Evolutionary conservation across 441 rosid genomes (phyloP).

Genomic region (Brassica balearica): DNA sequence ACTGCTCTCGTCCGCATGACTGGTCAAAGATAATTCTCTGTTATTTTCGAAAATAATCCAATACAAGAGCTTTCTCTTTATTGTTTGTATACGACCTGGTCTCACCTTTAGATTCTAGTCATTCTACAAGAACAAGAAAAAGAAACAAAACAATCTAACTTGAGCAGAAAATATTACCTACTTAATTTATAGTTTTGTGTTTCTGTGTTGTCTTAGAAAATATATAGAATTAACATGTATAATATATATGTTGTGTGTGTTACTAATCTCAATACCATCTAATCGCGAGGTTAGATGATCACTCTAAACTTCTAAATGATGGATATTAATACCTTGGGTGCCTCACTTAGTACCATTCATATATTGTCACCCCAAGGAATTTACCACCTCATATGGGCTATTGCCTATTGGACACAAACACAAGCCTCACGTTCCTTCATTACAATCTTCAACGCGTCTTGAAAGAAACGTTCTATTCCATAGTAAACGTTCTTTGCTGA

Average conservation of each 20-base stretch:
- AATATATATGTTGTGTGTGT: constrained; percentile 6
- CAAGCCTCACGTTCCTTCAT: neutral
- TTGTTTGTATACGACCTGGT: neutral
- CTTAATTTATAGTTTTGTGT: neutral
- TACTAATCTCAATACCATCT: neutral
- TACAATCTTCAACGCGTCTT: neutral
- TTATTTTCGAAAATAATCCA: constrained; percentile 2
- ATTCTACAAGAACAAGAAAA: neutral
- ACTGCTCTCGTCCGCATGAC: constrained; percentile 21
- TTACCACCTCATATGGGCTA: constrained; percentile 6
- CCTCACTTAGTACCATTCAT: neutral
- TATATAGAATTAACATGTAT: neutral
- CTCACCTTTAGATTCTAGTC: neutral
- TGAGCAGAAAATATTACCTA: neutral
- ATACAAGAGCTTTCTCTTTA: neutral
- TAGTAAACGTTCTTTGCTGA: neutral
- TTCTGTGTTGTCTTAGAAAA: neutral
- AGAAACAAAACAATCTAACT: neutral
- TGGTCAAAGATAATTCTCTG: constrained; percentile 38
- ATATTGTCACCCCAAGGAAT: neutral
- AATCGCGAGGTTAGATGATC: neutral
- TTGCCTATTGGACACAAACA: constrained; percentile 12
- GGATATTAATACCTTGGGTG: neutral
- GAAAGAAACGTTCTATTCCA: neutral
- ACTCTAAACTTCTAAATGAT: neutral